phyloP scores from a whole-genome alignment of 1,284 basidiomycete species.

The Mycena citricolor region DNA sequence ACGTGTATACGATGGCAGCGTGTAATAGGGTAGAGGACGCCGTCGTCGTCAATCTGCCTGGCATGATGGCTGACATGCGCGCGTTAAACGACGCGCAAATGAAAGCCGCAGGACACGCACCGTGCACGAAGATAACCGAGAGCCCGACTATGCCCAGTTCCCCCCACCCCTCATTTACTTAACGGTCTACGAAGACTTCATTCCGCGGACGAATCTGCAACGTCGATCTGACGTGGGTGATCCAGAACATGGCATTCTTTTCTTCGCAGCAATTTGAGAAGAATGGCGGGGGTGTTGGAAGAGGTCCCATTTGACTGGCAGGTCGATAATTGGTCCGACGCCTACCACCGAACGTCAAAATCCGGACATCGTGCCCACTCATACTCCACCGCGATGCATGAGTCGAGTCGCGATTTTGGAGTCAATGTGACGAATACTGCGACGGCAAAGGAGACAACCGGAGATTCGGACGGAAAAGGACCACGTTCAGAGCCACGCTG shows the following conservation, averaged over 20 bases:
- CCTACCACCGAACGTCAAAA: too few species aligned
- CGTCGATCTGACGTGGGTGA: constrained; percentile 6
- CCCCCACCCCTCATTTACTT: not conserved
- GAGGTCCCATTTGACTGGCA: too few species aligned
- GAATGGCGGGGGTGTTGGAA: too few species aligned
- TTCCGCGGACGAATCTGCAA: constrained; percentile 22
- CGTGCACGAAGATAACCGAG: not conserved
- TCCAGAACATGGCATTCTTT: too few species aligned
- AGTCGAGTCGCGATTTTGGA: too few species aligned
- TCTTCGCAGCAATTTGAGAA: too few species aligned
- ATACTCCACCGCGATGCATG: too few species aligned
- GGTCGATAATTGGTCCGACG: too few species aligned
- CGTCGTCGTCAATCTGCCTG: constrained; percentile 25
- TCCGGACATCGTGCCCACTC: too few species aligned
- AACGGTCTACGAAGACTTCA: not conserved
- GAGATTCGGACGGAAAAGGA: constrained; percentile 13
- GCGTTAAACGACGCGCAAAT: constrained; percentile 6
- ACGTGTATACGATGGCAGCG: constrained; percentile 47
- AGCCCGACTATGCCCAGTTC: not conserved
- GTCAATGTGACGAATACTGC: constrained; percentile 3
- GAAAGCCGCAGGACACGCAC: too few species aligned
- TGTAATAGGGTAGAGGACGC: constrained; percentile 46
- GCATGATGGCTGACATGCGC: constrained; percentile 16
- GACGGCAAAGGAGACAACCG: constrained; percentile 13
- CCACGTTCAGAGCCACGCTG: constrained; percentile 1